Conservation (phyloP, 768 basidiomycete species). For the Dioszegia aurantiaca region DNA sequence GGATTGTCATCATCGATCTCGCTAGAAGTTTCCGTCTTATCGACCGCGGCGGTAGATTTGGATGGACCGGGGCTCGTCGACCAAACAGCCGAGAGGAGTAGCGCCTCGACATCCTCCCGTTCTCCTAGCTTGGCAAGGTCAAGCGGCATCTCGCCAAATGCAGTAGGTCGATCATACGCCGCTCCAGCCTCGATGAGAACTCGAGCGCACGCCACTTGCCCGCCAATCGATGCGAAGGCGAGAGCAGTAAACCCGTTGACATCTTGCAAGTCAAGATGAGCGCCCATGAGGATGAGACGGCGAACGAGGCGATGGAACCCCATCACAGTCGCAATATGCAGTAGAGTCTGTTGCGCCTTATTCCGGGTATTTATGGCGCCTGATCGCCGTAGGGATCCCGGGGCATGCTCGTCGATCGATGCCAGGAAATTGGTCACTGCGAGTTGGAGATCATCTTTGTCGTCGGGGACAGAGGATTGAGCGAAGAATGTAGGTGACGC, state of each 20-base stretch:
- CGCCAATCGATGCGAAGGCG: conserved; percentile 73
- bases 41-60: not conserved
- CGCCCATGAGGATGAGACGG: conserved; percentile 69
- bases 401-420: conserved; percentile 61
- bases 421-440: conserved; percentile 77
- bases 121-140: conserved; percentile 53
- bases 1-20: conserved; percentile 48
- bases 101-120: conserved; percentile 48
- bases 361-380: conserved; percentile 70
- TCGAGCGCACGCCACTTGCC: conserved; percentile 62
- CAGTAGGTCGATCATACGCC: conserved; percentile 55
- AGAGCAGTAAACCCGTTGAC: conserved; percentile 85
- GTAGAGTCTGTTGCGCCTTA: conserved; percentile 72
- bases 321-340: conserved; percentile 81
- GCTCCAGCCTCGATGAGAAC: conserved; percentile 77
- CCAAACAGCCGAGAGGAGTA: conserved; percentile 47
- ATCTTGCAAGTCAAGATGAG: conserved; percentile 80
- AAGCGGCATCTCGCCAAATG: conserved; percentile 51
- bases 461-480: not conserved
- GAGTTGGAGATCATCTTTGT: conserved; percentile 58
- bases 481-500: conserved; percentile 16
- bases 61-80: conserved; percentile 25
- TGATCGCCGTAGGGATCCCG: conserved; percentile 56
- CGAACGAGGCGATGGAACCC: conserved; percentile 67
- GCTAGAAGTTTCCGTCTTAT: conserved; percentile 13